A percentile compares a stretch with the other conserved stretches of the same genome.
These are phyloP conservation scores for Claviceps africana DNA, from an alignment of 2,329 filamentous ascomycete species.

Conservation along the genomic window DNA sequence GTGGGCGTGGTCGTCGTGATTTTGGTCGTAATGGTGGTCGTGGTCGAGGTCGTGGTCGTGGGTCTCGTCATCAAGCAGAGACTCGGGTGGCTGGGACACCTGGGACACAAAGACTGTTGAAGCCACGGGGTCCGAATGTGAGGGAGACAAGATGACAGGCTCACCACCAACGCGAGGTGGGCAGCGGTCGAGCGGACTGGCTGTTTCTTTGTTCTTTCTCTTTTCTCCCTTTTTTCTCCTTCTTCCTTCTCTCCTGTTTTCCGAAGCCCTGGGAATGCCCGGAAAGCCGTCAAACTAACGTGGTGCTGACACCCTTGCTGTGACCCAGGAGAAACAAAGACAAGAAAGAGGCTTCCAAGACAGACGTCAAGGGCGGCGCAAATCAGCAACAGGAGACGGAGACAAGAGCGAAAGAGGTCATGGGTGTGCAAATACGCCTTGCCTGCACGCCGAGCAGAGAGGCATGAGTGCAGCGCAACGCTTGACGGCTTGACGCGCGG, in stretches of 20 bases:
- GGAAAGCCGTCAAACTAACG: background rate
- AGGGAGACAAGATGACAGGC: conserved; percentile 33
- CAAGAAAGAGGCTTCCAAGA: background rate
- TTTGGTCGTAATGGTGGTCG: conserved; percentile 39
- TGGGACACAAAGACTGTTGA: conserved; percentile 31
- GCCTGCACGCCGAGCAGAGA: conserved; percentile 1
- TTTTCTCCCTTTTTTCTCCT: background rate
- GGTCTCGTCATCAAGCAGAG: conserved; percentile 36
- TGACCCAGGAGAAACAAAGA: background rate
- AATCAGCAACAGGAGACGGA: background rate
- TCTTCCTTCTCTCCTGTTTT: background rate
- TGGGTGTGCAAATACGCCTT: conserved; percentile 1
- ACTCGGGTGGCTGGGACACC: conserved; percentile 27
- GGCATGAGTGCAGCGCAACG: background rate
- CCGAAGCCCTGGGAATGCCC: background rate
- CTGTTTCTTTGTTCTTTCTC: background rate
- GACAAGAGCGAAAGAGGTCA: background rate
- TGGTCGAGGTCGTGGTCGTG: conserved; percentile 29
- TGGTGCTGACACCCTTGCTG: background rate
- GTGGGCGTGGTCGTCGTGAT: conserved; percentile 36
- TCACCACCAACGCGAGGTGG: conserved; percentile 26
- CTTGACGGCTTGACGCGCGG: background rate
- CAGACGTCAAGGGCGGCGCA: background rate
- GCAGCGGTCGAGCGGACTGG: conserved; percentile 10
- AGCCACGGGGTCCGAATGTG: conserved; percentile 20